These are phyloP conservation scores for Fusarium virguliforme DNA, from an alignment of 2,329 filamentous ascomycete species.

Conservation along the genomic window DNA sequence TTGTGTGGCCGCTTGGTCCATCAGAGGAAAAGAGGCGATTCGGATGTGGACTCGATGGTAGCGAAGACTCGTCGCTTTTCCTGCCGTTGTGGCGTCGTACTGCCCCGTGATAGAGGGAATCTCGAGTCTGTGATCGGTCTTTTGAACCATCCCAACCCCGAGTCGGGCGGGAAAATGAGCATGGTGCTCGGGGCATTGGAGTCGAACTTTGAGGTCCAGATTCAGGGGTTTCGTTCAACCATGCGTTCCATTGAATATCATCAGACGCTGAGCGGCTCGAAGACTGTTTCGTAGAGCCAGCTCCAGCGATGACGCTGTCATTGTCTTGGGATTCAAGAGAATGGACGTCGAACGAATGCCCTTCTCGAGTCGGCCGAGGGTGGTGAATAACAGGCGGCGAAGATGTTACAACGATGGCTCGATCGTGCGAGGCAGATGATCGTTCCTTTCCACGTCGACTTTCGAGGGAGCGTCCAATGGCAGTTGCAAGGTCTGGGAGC, in stretches of 20 bases:
- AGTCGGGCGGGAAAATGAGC: conserved; percentile 35
- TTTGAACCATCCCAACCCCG: conserved; percentile 32
- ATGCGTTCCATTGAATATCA: conserved; percentile 46
- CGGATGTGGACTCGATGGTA: background rate
- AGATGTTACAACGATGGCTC: conserved; percentile 36
- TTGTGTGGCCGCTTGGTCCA: background rate
- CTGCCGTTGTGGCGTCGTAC: background rate
- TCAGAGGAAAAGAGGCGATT: conserved; percentile 1
- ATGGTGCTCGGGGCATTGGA: conserved; percentile 3
- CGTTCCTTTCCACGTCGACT: background rate
- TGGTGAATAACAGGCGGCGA: conserved; percentile 46
- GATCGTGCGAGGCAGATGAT: conserved; percentile 20
- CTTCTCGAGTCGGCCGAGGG: conserved; percentile 47
- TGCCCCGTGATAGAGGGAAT: background rate
- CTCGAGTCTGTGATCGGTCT: conserved; percentile 1
- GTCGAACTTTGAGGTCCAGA: background rate
- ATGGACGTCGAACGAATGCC: background rate
- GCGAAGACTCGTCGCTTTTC: conserved; percentile 2
- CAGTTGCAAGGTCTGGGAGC: background rate
- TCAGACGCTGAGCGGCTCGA: conserved; percentile 27
- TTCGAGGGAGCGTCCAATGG: background rate
- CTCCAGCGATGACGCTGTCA: conserved; percentile 35
- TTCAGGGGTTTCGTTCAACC: conserved; percentile 33
- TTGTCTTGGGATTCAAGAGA: conserved; percentile 34
- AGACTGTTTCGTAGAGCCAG: conserved; percentile 20